These are phyloP conservation scores for Fragaria vesca DNA, from an alignment of 306 rosid species.

Conservation along the genomic window DNA sequence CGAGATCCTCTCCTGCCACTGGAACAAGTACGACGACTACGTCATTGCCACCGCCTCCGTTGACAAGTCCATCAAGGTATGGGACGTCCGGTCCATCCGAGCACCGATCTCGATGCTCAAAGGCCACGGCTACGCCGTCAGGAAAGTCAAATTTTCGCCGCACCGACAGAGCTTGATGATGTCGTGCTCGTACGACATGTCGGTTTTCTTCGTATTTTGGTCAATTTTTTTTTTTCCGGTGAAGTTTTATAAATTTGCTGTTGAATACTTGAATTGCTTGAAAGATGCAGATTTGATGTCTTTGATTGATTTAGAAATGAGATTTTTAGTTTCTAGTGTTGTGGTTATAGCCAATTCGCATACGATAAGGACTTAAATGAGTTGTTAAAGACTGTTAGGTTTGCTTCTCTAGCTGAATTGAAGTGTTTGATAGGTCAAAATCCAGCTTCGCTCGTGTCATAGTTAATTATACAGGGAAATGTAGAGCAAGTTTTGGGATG, in stretches of 20 bases:
- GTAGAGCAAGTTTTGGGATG: not conserved
- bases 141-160: constrained; percentile 77
- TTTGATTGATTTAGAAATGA: constrained; percentile 6
- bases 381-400: not conserved
- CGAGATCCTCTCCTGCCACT: constrained; percentile 72
- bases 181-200: too few species aligned
- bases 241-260: too few species aligned
- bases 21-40: constrained; percentile 94
- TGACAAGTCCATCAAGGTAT: constrained; percentile 75
- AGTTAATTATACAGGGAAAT: not conserved
- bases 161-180: constrained; percentile 31
- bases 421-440: not conserved
- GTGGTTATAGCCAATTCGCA: not conserved
- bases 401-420: not conserved
- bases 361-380: not conserved
- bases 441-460: not conserved
- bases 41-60: constrained; percentile 72
- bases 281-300: not conserved
- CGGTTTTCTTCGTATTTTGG: too few species aligned
- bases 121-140: constrained; percentile 81
- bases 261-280: too few species aligned
- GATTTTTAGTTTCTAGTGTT: not conserved
- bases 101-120: constrained; percentile 67
- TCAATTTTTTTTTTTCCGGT: too few species aligned
- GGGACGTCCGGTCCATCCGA: constrained; percentile 73